Conservation (phyloP, 169 alveolate genomes). For the Plasmodium knowlesi region DNA sequence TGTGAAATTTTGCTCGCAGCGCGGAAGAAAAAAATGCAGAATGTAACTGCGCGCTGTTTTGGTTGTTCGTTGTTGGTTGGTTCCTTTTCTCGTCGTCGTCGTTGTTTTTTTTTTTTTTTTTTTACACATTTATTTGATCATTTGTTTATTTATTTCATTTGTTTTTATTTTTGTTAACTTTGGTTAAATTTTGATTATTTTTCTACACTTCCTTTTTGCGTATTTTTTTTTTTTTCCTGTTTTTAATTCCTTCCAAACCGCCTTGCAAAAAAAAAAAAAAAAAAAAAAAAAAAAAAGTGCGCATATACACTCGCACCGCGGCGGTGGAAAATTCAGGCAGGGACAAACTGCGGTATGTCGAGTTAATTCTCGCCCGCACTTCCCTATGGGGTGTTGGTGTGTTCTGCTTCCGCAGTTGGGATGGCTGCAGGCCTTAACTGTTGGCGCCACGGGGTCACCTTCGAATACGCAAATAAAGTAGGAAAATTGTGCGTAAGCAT, state of each 20-base stretch:
- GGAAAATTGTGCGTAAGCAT: neutral
- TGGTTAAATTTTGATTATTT: neutral
- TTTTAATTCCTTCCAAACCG: neutral
- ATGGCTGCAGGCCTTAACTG: neutral
- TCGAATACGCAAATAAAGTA: neutral
- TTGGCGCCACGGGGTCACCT: neutral
- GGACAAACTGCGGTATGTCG: neutral
- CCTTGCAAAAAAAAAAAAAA: neutral
- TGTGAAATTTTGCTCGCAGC: neutral
- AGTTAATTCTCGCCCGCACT: neutral
- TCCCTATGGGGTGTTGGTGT: neutral
- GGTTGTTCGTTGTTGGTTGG: neutral
- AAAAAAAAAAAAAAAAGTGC: neutral
- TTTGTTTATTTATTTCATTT: neutral
- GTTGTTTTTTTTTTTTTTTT: neutral
- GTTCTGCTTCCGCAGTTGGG: slow-evolving; percentile 1
- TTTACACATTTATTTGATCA: neutral
- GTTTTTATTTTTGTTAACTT: neutral
- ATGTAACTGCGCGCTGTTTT: neutral
- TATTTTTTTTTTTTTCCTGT: neutral
- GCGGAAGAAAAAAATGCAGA: neutral
- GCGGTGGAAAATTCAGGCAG: neutral
- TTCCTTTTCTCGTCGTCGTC: neutral
- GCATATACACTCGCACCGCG: neutral
- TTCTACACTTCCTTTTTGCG: neutral